These are phyloP conservation scores for Sporothrix pseudoabietina DNA, from an alignment of 2,329 filamentous ascomycete species.

Conservation along the genomic window DNA sequence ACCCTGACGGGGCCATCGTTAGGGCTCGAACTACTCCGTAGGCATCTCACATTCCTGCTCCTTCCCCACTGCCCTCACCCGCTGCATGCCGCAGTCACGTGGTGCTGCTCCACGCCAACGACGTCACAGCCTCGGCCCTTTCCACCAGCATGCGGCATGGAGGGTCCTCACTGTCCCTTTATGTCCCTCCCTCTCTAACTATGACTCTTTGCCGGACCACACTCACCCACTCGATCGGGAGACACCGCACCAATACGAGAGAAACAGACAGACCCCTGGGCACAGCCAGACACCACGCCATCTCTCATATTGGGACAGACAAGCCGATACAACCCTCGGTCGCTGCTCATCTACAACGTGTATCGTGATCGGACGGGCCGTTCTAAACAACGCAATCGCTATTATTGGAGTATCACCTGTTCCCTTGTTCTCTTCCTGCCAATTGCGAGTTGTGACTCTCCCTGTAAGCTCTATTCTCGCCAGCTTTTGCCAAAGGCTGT, in stretches of 20 bases:
- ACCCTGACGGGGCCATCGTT: neutral
- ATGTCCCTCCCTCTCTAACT: neutral
- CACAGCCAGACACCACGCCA: neutral
- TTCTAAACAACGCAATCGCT: neutral
- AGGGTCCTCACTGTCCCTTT: neutral
- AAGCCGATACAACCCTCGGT: neutral
- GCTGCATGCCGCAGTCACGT: neutral
- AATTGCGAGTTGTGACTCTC: neutral
- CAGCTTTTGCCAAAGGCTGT: neutral
- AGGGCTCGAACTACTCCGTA: neutral
- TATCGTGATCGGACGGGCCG: neutral
- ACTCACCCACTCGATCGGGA: neutral
- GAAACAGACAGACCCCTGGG: too few relatives aligned
- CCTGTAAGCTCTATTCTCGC: neutral
- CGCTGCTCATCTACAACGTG: neutral
- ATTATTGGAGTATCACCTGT: constrained; percentile 1
- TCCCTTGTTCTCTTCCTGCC: constrained; percentile 10
- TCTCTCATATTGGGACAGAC: neutral
- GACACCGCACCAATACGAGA: neutral
- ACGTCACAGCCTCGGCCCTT: constrained; percentile 22
- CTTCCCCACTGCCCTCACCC: neutral
- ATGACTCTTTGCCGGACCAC: constrained; percentile 13
- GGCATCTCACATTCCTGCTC: neutral
- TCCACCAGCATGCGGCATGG: neutral
- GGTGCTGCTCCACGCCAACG: neutral